Conservation (phyloP, 2,329 filamentous ascomycete species). For the Fusarium subglutinans region DNA sequence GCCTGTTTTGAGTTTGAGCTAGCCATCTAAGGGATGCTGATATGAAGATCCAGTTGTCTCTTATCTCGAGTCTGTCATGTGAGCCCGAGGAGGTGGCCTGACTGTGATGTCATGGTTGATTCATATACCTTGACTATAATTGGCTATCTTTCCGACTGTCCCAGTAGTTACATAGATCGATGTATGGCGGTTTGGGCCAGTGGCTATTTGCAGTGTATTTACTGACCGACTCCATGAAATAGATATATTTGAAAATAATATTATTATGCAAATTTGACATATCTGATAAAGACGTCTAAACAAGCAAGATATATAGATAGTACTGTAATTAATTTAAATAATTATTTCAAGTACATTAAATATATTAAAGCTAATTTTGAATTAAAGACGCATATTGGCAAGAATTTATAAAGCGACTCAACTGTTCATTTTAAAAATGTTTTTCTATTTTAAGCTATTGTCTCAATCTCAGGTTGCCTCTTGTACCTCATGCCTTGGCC, state of each 20-base stretch:
- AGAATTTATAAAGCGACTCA: too few species aligned
- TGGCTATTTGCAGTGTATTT: not conserved
- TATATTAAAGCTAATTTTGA: too few species aligned
- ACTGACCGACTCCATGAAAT: not conserved
- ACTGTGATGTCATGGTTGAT: not conserved
- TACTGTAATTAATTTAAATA: too few species aligned
- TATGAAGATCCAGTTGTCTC: not conserved
- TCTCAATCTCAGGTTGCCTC: fast-evolving
- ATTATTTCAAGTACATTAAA: too few species aligned
- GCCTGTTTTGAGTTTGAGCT: not conserved
- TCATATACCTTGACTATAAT: fast-evolving
- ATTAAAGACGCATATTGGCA: too few species aligned
- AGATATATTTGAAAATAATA: not conserved
- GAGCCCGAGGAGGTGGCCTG: not conserved
- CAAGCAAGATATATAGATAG: too few species aligned
- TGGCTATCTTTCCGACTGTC: not conserved
- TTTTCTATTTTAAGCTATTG: fast-evolving
- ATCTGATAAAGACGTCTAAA: too few species aligned
- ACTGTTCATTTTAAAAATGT: not conserved
- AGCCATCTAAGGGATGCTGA: not conserved
- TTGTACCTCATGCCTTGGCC: not conserved
- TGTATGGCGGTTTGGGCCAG: fast-evolving
- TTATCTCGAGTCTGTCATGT: not conserved
- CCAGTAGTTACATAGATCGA: not conserved
- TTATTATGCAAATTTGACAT: too few species aligned